Percentiles rank a stretch among this genome's conserved stretches.
These are phyloP conservation scores for Solanum piurae DNA, from an alignment of 257 asterid species.

Conservation along the genomic window DNA sequence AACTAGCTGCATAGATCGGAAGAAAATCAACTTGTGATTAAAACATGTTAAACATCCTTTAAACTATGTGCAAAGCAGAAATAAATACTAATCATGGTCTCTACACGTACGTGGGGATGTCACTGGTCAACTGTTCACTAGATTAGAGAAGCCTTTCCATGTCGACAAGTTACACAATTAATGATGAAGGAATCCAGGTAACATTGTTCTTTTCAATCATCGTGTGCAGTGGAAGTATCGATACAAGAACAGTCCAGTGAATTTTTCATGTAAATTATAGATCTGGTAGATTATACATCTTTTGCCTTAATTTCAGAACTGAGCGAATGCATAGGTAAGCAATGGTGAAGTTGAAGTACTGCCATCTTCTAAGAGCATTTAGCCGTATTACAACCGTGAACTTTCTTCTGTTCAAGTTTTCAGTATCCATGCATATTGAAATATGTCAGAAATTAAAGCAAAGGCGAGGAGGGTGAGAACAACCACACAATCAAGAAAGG, in stretches of 20 bases:
- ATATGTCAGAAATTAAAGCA: not conserved
- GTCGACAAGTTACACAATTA: not conserved
- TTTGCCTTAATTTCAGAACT: not conserved
- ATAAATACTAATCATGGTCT: not conserved
- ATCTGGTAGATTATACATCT: not conserved
- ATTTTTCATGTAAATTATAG: not conserved
- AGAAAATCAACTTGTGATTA: not conserved
- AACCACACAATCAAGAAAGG: not conserved
- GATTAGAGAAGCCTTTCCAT: not conserved
- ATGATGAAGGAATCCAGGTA: not conserved
- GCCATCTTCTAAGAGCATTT: not conserved
- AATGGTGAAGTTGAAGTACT: not conserved
- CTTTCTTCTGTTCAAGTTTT: not conserved
- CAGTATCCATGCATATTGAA: not conserved
- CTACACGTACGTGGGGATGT: not conserved
- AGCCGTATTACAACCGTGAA: not conserved
- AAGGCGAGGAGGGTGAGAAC: not conserved
- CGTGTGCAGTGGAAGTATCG: not conserved
- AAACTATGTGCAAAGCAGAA: not conserved
- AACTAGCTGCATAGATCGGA: constrained; percentile 32
- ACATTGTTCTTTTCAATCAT: not conserved
- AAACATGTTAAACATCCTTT: not conserved
- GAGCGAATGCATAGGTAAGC: not conserved
- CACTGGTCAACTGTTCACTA: not conserved
- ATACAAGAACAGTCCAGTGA: not conserved